These are phyloP conservation scores for Triangularia verruculosa DNA, from an alignment of 2,329 filamentous ascomycete species.

Conservation along the genomic window DNA sequence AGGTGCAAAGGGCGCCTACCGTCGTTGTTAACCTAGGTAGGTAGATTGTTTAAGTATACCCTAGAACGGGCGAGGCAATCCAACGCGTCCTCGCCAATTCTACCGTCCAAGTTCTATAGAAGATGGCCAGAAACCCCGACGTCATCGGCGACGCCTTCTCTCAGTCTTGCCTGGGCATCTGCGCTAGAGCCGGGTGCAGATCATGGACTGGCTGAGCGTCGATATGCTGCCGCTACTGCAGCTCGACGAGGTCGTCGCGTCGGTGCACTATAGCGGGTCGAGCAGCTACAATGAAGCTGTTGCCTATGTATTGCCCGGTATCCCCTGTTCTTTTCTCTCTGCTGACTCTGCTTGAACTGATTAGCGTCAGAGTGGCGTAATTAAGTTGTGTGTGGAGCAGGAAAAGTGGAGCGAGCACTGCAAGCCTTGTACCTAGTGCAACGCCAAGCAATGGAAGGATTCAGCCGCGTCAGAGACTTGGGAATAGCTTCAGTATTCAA, in stretches of 20 bases:
- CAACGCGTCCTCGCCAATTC: background rate
- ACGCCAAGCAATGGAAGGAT: background rate
- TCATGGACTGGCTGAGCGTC: too few relatives aligned
- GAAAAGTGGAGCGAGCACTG: background rate
- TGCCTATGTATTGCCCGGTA: too few relatives aligned
- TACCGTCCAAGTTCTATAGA: background rate
- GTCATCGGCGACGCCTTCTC: background rate
- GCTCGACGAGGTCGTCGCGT: too few relatives aligned
- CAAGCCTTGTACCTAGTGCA: background rate
- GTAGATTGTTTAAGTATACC: too few relatives aligned
- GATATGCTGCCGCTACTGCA: too few relatives aligned
- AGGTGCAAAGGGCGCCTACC: too few relatives aligned
- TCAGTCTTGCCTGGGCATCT: background rate
- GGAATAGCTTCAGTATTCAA: background rate
- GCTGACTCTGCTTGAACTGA: too few relatives aligned
- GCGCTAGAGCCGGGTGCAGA: too few relatives aligned
- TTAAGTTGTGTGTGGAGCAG: background rate
- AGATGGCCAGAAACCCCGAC: background rate
- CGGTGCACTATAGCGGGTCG: too few relatives aligned
- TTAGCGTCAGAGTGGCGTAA: background rate
- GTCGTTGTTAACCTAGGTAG: too few relatives aligned
- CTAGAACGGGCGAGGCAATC: background rate
- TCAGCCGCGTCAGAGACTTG: background rate
- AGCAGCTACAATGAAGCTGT: too few relatives aligned
- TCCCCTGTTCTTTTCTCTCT: too few relatives aligned